Percentiles rank a stretch among this genome's conserved stretches.
Conservation (phyloP, 2,329 filamentous ascomycete species). For the Waltergamsia citrina region DNA sequence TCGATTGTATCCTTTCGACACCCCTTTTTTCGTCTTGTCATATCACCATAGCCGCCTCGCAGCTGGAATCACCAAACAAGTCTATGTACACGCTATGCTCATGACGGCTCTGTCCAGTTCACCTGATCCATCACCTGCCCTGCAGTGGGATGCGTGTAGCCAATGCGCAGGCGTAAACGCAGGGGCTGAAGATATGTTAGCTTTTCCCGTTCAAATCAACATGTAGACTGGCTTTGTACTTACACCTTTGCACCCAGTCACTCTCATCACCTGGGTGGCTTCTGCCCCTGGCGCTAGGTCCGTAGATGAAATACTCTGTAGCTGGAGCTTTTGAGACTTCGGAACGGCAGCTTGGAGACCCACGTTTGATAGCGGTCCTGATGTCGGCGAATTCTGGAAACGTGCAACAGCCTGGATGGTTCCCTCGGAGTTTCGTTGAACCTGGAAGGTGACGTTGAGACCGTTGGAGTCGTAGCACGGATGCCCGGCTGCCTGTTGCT, state of each 20-base stretch:
- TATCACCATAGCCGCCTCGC: too few relatives aligned
- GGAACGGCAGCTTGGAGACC: slow-evolving; percentile 91
- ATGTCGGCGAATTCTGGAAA: slow-evolving; percentile 69
- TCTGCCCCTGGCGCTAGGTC: slow-evolving; percentile 71
- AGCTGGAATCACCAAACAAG: too few relatives aligned
- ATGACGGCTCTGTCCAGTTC: slow-evolving; percentile 81
- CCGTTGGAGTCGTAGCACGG: slow-evolving; percentile 82
- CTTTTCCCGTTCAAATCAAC: neutral
- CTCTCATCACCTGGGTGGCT: slow-evolving; percentile 83
- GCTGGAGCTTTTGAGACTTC: slow-evolving; percentile 88
- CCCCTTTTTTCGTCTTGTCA: too few relatives aligned
- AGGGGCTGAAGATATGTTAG: slow-evolving; percentile 49
- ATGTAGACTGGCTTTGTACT: too few relatives aligned
- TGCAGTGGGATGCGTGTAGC: slow-evolving; percentile 61
- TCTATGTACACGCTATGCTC: slow-evolving; percentile 3
- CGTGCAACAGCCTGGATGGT: slow-evolving; percentile 73
- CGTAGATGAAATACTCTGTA: slow-evolving; percentile 78
- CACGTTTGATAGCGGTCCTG: slow-evolving; percentile 59
- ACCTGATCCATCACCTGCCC: slow-evolving; percentile 81
- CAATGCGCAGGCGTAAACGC: slow-evolving; percentile 76
- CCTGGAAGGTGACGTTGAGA: slow-evolving; percentile 68
- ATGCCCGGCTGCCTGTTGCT: slow-evolving; percentile 37
- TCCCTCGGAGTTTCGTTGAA: slow-evolving; percentile 74
- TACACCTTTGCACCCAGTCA: slow-evolving; percentile 80
- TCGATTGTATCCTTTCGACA: too few relatives aligned